A percentile compares a stretch with the other conserved stretches of the same genome.
These are phyloP conservation scores for Brettanomyces bruxellensis DNA, from an alignment of 805 yeast genomes.

Conservation along the genomic window DNA sequence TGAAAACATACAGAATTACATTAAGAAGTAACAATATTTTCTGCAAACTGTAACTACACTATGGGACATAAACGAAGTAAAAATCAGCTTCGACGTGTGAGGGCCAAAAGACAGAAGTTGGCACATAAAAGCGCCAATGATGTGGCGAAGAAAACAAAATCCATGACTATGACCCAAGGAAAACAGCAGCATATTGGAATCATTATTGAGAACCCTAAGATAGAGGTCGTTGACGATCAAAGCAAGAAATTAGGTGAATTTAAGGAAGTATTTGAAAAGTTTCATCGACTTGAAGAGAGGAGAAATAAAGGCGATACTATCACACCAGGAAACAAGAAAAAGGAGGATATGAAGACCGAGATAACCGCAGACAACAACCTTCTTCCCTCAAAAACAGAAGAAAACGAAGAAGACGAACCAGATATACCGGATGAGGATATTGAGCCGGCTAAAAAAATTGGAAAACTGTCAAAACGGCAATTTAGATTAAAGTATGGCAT, in stretches of 20 bases:
- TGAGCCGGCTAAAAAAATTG: background rate
- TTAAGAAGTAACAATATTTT: too few relatives aligned
- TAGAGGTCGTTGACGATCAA: conserved; percentile 31
- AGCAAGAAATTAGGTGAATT: conserved; percentile 27
- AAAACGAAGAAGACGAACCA: background rate
- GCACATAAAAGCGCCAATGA: background rate
- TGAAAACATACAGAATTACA: too few relatives aligned
- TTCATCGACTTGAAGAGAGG: conserved; percentile 9
- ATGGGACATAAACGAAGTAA: conserved; percentile 31
- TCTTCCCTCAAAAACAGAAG: background rate
- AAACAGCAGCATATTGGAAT: background rate
- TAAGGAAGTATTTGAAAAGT: conserved; percentile 14
- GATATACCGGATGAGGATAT: background rate
- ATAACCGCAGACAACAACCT: background rate
- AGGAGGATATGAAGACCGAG: background rate
- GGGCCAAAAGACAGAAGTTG: conserved; percentile 27
- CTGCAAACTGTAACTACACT: background rate
- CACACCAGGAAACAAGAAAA: conserved; percentile 4
- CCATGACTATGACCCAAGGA: background rate
- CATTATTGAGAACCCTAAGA: background rate
- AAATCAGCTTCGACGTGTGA: conserved; percentile 46
- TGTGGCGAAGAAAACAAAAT: background rate
- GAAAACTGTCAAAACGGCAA: conserved; percentile 38
- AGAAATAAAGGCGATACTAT: conserved; percentile 5
- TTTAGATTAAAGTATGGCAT: conserved; percentile 44